phyloP scores from a whole-genome alignment of 2,329 filamentous ascomycete species.

The Thielaviopsis populi region DNA sequence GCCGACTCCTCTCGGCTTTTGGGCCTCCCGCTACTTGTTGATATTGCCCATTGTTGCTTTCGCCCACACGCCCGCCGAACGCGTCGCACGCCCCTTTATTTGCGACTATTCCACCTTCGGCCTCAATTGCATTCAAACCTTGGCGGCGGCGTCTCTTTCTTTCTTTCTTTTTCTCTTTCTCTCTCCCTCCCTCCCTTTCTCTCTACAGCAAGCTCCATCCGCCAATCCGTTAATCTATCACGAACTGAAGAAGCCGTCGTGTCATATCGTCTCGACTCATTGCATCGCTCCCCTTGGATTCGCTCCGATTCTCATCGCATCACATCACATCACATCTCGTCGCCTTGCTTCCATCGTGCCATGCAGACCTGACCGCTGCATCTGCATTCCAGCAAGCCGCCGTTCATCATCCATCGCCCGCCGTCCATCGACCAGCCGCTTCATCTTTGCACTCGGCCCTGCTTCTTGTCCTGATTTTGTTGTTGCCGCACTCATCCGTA shows the following conservation, averaged over 20 bases:
- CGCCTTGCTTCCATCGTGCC: background rate
- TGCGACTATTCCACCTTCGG: constrained; percentile 9
- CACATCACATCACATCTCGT: no score
- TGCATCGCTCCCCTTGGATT: no score
- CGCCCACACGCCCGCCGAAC: background rate
- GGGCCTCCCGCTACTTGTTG: background rate
- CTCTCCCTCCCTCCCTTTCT: no score
- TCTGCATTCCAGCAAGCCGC: background rate
- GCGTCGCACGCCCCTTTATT: constrained; percentile 10
- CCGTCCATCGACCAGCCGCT: no score
- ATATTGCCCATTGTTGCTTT: background rate
- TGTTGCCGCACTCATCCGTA: background rate
- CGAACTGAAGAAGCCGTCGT: no score
- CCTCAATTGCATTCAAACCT: background rate
- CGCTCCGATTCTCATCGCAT: no score
- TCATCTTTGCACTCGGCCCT: background rate
- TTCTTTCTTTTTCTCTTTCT: background rate
- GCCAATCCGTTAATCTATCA: no score
- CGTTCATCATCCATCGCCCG: background rate
- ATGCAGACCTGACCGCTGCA: background rate
- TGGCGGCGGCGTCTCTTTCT: background rate
- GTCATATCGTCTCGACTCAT: no score
- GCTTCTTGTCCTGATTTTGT: no score
- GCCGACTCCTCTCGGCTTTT: background rate
- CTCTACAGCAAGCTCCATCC: no score